These are phyloP conservation scores for Theobroma cacao DNA, from an alignment of 345 rosid species.

Conservation along the genomic window DNA sequence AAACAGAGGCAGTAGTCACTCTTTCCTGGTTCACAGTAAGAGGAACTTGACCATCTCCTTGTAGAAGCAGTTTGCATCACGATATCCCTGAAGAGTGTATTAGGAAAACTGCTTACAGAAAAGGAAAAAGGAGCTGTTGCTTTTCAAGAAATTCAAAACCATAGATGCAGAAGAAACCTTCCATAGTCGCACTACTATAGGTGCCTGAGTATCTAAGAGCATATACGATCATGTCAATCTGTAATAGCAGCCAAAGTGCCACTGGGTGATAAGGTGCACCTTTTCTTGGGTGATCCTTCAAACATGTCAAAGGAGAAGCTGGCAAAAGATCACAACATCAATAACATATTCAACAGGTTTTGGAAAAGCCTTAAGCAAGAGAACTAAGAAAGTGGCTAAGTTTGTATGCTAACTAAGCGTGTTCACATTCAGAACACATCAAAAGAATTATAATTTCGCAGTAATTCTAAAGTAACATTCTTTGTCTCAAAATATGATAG, in stretches of 20 bases:
- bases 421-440: neutral
- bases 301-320: conserved; percentile 95
- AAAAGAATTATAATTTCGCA: too few species aligned
- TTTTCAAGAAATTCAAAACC: neutral
- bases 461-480: too few species aligned
- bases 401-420: neutral
- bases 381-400: too few species aligned
- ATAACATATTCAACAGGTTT: conserved; percentile 1
- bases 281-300: conserved; percentile 93
- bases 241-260: conserved; percentile 98
- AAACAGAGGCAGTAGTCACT: conserved; percentile 89
- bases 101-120: conserved; percentile 4
- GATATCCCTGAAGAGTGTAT: conserved; percentile 65
- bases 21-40: conserved; percentile 51
- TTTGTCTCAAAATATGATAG: neutral
- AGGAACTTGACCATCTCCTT: conserved; percentile 73
- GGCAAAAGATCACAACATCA: conserved; percentile 26
- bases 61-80: conserved; percentile 91
- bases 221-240: conserved; percentile 95
- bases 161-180: conserved; percentile 51
- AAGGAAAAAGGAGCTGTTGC: neutral
- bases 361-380: neutral
- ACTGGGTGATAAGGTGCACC: conserved; percentile 77
- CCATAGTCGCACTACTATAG: conserved; percentile 92
- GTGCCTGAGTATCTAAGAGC: conserved; percentile 94